phyloP scores from a whole-genome alignment of 2,329 filamentous ascomycete genomes.

The Dactylellina cionopaga region DNA sequence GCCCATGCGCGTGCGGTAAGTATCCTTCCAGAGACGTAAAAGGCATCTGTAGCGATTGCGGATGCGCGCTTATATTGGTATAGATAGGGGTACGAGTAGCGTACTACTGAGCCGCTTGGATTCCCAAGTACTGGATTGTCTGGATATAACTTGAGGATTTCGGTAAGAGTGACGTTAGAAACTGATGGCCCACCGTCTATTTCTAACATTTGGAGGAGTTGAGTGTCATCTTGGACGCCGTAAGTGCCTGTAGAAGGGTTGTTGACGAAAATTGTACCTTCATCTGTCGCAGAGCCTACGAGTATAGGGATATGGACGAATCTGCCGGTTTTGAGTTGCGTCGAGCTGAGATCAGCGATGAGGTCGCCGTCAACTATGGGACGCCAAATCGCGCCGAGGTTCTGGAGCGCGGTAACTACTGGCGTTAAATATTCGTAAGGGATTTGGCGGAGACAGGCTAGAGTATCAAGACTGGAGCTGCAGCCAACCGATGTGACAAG shows the following conservation, averaged over 20 bases:
- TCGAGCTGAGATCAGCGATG: constrained; percentile 70
- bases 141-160: constrained; percentile 6
- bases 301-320: constrained; percentile 74
- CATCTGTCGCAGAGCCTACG: constrained; percentile 72
- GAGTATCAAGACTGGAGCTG: constrained; percentile 66
- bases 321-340: constrained; percentile 68
- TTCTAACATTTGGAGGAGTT: not conserved
- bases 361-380: constrained; percentile 66
- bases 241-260: constrained; percentile 69
- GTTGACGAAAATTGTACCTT: constrained; percentile 74
- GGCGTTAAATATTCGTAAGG: constrained; percentile 69
- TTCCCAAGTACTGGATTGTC: constrained; percentile 5
- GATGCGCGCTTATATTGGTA: constrained; percentile 67
- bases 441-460: constrained; percentile 74
- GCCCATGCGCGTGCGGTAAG: constrained; percentile 67
- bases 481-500: constrained; percentile 72
- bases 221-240: constrained; percentile 7
- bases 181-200: constrained; percentile 12
- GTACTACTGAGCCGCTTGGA: not conserved
- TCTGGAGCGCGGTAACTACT: constrained; percentile 65
- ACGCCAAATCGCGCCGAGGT: constrained; percentile 63
- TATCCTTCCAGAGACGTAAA: constrained; percentile 68
- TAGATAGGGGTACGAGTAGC: constrained; percentile 57
- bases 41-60: constrained; percentile 67
- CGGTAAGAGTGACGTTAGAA: not conserved